phyloP scores from a whole-genome alignment of 495 filamentous ascomycete species.

The Eremomyces bilateralis region DNA sequence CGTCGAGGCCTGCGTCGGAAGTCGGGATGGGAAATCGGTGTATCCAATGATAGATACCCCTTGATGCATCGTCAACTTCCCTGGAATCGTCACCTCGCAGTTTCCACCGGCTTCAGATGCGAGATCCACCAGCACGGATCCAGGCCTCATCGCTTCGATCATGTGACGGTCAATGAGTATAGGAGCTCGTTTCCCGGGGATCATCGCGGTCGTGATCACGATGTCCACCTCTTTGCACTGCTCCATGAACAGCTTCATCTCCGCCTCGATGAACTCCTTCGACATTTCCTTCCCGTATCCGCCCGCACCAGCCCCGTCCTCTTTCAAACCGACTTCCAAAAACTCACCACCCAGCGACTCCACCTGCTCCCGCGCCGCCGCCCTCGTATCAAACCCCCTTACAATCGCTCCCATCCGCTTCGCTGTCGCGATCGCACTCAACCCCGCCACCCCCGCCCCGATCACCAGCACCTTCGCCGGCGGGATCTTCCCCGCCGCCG shows the following conservation, averaged over 20 bases:
- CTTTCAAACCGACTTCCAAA: constrained; percentile 61
- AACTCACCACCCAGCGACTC: constrained; percentile 70
- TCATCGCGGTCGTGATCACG: constrained; percentile 63
- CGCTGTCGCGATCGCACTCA: constrained; percentile 60
- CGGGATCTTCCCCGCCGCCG: constrained; percentile 62
- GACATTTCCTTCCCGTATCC: constrained; percentile 81
- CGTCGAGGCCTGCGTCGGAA: constrained; percentile 63
- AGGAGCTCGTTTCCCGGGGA: constrained; percentile 54
- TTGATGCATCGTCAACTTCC: constrained; percentile 41
- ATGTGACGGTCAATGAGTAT: constrained; percentile 53
- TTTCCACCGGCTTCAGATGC: constrained; percentile 67
- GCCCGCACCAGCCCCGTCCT: constrained; percentile 60
- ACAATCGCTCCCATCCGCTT: constrained; percentile 66
- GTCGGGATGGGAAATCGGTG: constrained; percentile 57
- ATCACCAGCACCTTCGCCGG: constrained; percentile 69
- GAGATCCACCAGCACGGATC: constrained; percentile 61
- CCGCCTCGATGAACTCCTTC: constrained; percentile 67
- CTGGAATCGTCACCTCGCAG: constrained; percentile 51
- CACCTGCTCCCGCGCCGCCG: constrained; percentile 61
- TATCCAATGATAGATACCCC: constrained; percentile 68
- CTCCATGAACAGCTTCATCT: constrained; percentile 70
- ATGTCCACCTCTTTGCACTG: constrained; percentile 72
- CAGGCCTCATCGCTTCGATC: constrained; percentile 61
- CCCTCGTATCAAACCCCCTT: constrained; percentile 59
- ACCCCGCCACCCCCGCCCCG: constrained; percentile 58